Percentiles rank a stretch among this genome's conserved stretches.
Evolutionary conservation across 306 rosid species (phyloP).

Genomic region (Alnus rubra): DNA sequence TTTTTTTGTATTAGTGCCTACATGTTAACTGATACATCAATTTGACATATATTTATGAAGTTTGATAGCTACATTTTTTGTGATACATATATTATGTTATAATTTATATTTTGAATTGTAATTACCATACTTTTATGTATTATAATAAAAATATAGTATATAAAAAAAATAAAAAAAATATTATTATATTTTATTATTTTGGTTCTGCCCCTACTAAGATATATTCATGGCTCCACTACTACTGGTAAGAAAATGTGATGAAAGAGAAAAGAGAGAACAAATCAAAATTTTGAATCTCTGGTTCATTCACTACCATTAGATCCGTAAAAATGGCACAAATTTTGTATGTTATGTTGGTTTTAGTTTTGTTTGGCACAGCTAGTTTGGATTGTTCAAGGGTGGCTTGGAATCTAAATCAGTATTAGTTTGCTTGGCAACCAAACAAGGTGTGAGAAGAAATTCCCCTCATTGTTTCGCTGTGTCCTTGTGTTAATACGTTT

Average conservation of each 20-base stretch:
- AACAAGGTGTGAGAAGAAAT: not conserved
- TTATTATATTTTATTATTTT: no score
- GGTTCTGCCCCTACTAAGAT: no score
- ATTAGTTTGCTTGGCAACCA: not conserved
- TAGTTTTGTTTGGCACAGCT: not conserved
- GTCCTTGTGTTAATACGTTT: not conserved
- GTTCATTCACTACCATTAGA: not conserved
- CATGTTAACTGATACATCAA: no score
- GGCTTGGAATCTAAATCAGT: not conserved
- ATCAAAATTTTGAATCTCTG: not conserved
- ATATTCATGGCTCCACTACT: no score
- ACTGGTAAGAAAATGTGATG: not conserved
- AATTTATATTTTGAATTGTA: no score
- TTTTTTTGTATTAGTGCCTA: no score
- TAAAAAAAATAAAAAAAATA: no score
- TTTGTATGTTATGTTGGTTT: not conserved
- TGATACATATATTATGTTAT: no score
- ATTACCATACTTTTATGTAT: no score
- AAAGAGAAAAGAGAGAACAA: not conserved
- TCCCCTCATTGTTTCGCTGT: not conserved
- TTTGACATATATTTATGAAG: no score
- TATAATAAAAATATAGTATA: no score
- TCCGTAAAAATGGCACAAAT: not conserved
- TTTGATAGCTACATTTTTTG: no score
- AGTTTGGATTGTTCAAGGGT: not conserved